phyloP scores from a whole-genome alignment of 176 grass and related monocot species.

The Triticum dicoccoides region DNA sequence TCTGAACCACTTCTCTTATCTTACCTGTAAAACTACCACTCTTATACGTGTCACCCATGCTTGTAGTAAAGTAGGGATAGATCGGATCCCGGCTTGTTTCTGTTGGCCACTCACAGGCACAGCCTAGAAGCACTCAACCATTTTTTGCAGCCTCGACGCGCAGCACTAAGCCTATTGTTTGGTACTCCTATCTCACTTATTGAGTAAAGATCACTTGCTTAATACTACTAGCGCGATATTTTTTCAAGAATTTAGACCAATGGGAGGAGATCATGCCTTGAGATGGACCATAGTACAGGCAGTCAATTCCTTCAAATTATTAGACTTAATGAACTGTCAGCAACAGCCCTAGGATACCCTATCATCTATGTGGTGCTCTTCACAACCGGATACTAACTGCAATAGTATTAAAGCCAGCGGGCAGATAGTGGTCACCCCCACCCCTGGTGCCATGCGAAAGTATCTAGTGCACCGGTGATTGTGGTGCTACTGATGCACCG shows the following conservation, averaged over 20 bases:
- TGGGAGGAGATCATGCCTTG: not conserved
- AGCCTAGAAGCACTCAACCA: conserved; percentile 17
- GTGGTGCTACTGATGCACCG: too few relatives aligned
- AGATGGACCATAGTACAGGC: not conserved
- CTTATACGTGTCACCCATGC: not conserved
- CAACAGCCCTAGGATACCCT: conserved; percentile 29
- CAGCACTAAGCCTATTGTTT: conserved; percentile 33
- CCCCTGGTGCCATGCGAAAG: too few relatives aligned
- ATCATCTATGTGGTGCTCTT: not conserved
- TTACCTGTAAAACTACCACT: not conserved
- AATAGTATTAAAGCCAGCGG: conserved; percentile 30
- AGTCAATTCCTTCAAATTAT: not conserved
- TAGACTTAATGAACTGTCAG: conserved; percentile 22
- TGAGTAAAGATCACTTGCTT: conserved; percentile 7
- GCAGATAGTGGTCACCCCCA: conserved; percentile 3
- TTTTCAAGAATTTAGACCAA: not conserved
- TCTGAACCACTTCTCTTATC: conserved; percentile 7
- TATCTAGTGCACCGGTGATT: too few relatives aligned
- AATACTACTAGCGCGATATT: not conserved
- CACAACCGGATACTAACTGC: not conserved
- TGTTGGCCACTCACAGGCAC: conserved; percentile 14
- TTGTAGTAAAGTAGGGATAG: not conserved
- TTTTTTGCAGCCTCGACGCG: conserved; percentile 19
- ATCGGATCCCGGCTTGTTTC: conserved; percentile 10
- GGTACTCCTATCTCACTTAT: conserved; percentile 23